Percentiles rank a stretch among this genome's conserved stretches.
Evolutionary conservation across 495 filamentous ascomycete genomes (phyloP).

Genomic region (Trichoderma orchidacearum): DNA sequence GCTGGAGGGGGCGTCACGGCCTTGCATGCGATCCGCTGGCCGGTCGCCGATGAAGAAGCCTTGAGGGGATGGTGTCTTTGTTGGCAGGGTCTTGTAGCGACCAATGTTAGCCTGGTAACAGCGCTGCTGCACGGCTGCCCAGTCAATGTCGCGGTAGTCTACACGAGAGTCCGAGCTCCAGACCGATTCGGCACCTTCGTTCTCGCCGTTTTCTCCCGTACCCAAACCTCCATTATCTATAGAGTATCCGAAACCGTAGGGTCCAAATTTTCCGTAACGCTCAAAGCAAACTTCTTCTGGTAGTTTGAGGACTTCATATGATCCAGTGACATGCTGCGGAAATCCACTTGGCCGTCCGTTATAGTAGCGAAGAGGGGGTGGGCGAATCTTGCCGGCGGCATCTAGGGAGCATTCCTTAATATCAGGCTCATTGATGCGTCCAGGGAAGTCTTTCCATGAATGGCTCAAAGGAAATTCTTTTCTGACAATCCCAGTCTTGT

Average conservation of each 20-base stretch:
- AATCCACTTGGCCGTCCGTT: constrained; percentile 65
- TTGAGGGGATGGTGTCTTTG: constrained; percentile 23
- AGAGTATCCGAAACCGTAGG: constrained; percentile 83
- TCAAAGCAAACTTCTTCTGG: constrained; percentile 90
- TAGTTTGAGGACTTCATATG: constrained; percentile 64
- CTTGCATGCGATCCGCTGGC: constrained; percentile 26
- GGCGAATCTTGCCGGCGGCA: constrained; percentile 38
- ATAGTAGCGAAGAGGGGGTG: constrained; percentile 58
- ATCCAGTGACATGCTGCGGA: constrained; percentile 70
- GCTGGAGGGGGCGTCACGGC: constrained; percentile 18
- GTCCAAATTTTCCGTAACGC: constrained; percentile 72
- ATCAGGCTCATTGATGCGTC: neutral
- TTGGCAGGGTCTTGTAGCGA: constrained; percentile 41
- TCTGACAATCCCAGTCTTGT: neutral
- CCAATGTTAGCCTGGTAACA: constrained; percentile 57
- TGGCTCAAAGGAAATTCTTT: neutral
- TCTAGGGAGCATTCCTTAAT: constrained; percentile 65
- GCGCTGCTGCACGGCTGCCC: constrained; percentile 58
- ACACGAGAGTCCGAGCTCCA: constrained; percentile 57
- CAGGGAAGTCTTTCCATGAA: neutral
- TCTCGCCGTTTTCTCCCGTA: constrained; percentile 63
- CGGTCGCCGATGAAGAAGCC: constrained; percentile 24
- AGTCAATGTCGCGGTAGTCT: constrained; percentile 59
- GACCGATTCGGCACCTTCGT: constrained; percentile 56
- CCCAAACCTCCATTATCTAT: constrained; percentile 64